Base-by-base conservation (phyloP, 164 flowering plant genomes). In the Berberis vulgaris region DNA sequence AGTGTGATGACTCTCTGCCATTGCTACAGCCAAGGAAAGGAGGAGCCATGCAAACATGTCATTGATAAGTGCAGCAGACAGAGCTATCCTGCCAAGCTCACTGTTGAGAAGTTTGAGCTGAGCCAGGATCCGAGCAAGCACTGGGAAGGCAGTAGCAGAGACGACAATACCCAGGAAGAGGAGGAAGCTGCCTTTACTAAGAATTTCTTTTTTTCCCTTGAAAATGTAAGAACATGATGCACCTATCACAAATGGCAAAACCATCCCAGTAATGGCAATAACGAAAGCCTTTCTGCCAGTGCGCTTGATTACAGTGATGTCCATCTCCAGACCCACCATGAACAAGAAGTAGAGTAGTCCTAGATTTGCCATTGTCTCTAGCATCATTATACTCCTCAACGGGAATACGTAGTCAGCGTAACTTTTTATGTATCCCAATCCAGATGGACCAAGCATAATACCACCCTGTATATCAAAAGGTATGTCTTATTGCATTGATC, bases 291-390 rank as follows among this genome's bases (percentile, higher is more conserved):
- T 69, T 41, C 9, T 57, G 2, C 70, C 67, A 1, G 62, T 54
- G 2, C 61, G 57, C 12, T 6, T 26, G 38, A 73, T 57, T 3
- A 57, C 41, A 0, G 59, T 43, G 1, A 69, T 39, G 46, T 73
- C 76, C 61, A 73, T 57, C 49, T 73, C 67, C 0, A 73, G 42
- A 2, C 76, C 76, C 0, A 73, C 54, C 2, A 69, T 45, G 57
- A 73, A 73, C 39, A 69, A 49, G 52, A 49, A 66, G 54, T 49
- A 73, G 7, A 66, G 38, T 9, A 73, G 76, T 11, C 73, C 73
- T 0, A 73, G 4, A 45, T 66, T 69, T 59, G 70, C 76, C 63
- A 73, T 55, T 0, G 76, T 65, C 59, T 73, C 73, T 1, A 73
- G 43, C 0, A 57, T 46, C 62, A 54, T 45, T 9, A 52, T 39